Conservation (phyloP, 768 basidiomycete species). For the Phylloporus arenicola region DNA sequence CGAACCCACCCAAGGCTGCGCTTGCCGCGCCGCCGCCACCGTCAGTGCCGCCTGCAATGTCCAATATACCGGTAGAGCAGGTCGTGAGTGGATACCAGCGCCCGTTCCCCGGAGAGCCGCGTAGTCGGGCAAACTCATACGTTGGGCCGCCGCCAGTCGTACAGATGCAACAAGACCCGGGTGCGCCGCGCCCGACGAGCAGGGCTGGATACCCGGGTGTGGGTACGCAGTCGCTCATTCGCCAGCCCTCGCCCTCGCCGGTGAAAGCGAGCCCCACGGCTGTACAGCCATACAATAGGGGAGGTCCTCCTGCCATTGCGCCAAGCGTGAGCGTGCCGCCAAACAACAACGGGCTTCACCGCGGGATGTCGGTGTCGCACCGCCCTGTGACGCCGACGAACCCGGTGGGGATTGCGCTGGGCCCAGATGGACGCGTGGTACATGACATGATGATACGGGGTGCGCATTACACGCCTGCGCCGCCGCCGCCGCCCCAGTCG, state of each 20-base stretch:
- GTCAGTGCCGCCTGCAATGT: conserved; percentile 32
- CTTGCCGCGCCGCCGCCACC: conserved; percentile 64
- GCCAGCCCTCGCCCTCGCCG: conserved; percentile 50
- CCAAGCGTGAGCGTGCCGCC: neutral
- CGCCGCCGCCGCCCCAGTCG: conserved; percentile 4
- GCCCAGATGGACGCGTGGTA: conserved; percentile 72
- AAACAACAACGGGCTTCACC: conserved; percentile 1
- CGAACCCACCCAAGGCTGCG: conserved; percentile 65
- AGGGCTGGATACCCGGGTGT: conserved; percentile 74
- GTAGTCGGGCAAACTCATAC: conserved; percentile 51
- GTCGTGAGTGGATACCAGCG: conserved; percentile 76
- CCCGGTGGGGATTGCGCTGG: conserved; percentile 76
- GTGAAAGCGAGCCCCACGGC: conserved; percentile 25
- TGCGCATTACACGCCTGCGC: conserved; percentile 11
- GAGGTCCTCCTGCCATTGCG: conserved; percentile 1
- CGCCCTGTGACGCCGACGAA: conserved; percentile 69
- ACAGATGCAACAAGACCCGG: conserved; percentile 27
- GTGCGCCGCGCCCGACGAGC: conserved; percentile 49
- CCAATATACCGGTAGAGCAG: conserved; percentile 60
- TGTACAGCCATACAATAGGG: conserved; percentile 10
- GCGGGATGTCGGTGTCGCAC: conserved; percentile 27
- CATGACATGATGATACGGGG: conserved; percentile 58
- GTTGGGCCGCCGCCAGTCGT: conserved; percentile 28
- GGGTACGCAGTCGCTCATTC: conserved; percentile 66
- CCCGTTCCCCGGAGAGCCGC: conserved; percentile 78